These are phyloP conservation scores for Conoideocrella luteorostrata DNA, from an alignment of 2,329 filamentous ascomycete genomes.

Conservation along the genomic window DNA sequence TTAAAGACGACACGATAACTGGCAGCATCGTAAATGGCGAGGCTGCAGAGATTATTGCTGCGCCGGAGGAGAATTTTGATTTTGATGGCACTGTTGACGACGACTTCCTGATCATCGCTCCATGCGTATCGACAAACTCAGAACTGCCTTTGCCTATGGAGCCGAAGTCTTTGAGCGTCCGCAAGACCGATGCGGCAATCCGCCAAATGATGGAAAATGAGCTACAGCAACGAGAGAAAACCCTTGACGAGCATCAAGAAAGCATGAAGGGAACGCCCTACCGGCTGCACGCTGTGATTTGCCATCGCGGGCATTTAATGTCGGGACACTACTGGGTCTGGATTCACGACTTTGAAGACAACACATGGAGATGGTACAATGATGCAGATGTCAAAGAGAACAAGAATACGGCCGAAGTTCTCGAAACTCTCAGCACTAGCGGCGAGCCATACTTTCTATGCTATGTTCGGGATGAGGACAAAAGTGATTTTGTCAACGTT, in stretches of 20 bases:
- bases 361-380: constrained; percentile 90
- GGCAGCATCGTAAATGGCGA: neutral
- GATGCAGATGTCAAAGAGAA: constrained; percentile 71
- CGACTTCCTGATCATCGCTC: constrained; percentile 25
- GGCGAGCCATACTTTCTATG: constrained; percentile 81
- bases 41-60: neutral
- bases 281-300: constrained; percentile 84
- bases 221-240: constrained; percentile 21
- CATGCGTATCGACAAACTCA: constrained; percentile 6
- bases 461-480: constrained; percentile 66
- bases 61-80: constrained; percentile 25
- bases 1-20: neutral
- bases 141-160: constrained; percentile 1
- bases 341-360: constrained; percentile 79
- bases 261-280: constrained; percentile 64
- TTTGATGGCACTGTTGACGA: constrained; percentile 33
- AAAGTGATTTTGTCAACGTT: constrained; percentile 45
- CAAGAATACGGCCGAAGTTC: constrained; percentile 60
- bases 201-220: constrained; percentile 42
- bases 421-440: constrained; percentile 57
- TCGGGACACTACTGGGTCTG: constrained; percentile 96
- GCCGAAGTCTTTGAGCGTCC: constrained; percentile 15
- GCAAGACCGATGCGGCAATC: constrained; percentile 21
- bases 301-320: constrained; percentile 68
- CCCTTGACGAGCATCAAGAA: constrained; percentile 26